Percentiles rank a stretch among this genome's conserved stretches.
phyloP scores from a whole-genome alignment of 2,329 filamentous ascomycete genomes.

The Aspergillus jensenii region DNA sequence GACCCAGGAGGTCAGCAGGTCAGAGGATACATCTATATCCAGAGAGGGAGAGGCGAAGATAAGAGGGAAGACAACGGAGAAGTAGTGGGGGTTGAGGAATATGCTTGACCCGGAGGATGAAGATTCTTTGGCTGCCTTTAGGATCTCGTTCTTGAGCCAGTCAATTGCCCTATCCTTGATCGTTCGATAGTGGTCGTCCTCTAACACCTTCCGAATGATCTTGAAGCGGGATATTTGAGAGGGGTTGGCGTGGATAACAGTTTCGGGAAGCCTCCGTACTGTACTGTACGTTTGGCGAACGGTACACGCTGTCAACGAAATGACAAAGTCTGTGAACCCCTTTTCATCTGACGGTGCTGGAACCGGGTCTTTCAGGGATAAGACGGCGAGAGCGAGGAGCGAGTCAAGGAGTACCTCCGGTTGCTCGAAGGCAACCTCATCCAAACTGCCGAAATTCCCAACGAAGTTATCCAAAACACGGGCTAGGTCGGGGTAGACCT shows the following conservation, averaged over 20 bases:
- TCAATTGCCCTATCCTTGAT: slow-evolving; percentile 58
- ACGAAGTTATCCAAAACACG: slow-evolving; percentile 54
- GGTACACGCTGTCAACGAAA: slow-evolving; percentile 44
- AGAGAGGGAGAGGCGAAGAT: slow-evolving; percentile 52
- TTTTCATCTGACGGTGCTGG: slow-evolving; percentile 50
- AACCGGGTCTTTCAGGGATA: slow-evolving; percentile 48
- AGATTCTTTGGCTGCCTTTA: slow-evolving; percentile 42
- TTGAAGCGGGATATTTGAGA: slow-evolving; percentile 52
- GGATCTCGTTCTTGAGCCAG: slow-evolving; percentile 61
- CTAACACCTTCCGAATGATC: slow-evolving; percentile 56
- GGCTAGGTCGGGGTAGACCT: slow-evolving; percentile 56
- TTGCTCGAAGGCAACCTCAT: slow-evolving; percentile 42
- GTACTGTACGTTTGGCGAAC: slow-evolving; percentile 36
- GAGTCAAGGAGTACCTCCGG: slow-evolving; percentile 57
- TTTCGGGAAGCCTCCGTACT: slow-evolving; percentile 36
- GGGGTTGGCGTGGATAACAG: slow-evolving; percentile 53
- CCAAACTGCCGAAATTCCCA: slow-evolving; percentile 40
- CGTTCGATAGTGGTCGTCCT: slow-evolving; percentile 54
- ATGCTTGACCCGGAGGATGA: slow-evolving; percentile 22
- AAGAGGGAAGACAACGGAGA: slow-evolving; percentile 47
- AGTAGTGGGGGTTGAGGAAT: slow-evolving; percentile 39
- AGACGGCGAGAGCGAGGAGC: slow-evolving; percentile 52
- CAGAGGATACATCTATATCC: slow-evolving; percentile 38
- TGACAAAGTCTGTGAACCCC: slow-evolving; percentile 54
- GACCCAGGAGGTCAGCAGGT: slow-evolving; percentile 46